A percentile compares a stretch with the other conserved stretches of the same genome.
Evolutionary conservation across 2,329 filamentous ascomycete species (phyloP).

Genomic region (Alternaria tenuissima): DNA sequence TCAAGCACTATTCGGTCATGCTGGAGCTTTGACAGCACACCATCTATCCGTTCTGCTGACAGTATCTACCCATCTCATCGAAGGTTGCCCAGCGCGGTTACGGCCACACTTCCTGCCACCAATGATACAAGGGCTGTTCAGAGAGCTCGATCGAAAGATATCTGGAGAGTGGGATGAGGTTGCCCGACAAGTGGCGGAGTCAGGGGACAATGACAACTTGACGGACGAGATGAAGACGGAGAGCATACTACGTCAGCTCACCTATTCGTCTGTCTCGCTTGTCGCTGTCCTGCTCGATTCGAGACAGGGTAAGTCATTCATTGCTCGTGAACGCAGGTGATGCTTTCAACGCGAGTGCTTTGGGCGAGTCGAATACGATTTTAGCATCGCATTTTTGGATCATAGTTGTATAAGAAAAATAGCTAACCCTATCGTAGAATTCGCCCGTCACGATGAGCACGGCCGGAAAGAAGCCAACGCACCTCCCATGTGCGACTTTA

Average conservation of each 20-base stretch:
- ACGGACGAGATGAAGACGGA: slow-evolving; percentile 98
- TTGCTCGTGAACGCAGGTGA: neutral
- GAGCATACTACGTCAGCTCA: slow-evolving; percentile 91
- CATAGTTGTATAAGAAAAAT: neutral
- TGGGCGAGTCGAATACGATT: neutral
- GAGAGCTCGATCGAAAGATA: slow-evolving; percentile 87
- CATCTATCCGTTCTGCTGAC: slow-evolving; percentile 94
- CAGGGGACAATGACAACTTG: slow-evolving; percentile 76
- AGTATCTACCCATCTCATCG: slow-evolving; percentile 85
- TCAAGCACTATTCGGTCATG: slow-evolving; percentile 82
- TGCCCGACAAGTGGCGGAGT: slow-evolving; percentile 62
- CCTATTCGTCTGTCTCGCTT: slow-evolving; percentile 90
- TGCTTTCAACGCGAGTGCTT: neutral
- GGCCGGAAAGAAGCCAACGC: slow-evolving; percentile 52
- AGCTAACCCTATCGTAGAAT: slow-evolving; percentile 29
- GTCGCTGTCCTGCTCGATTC: slow-evolving; percentile 89
- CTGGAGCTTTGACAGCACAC: slow-evolving; percentile 84
- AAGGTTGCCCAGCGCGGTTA: slow-evolving; percentile 84
- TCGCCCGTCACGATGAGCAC: slow-evolving; percentile 42
- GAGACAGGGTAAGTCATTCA: slow-evolving; percentile 36
- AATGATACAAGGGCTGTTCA: slow-evolving; percentile 81
- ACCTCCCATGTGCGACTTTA: slow-evolving; percentile 79
- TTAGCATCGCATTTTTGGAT: neutral
- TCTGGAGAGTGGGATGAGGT: slow-evolving; percentile 85
- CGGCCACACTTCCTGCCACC: slow-evolving; percentile 84